phyloP scores from a whole-genome alignment of 2,329 filamentous ascomycete genomes.

The Camillea tinctor region DNA sequence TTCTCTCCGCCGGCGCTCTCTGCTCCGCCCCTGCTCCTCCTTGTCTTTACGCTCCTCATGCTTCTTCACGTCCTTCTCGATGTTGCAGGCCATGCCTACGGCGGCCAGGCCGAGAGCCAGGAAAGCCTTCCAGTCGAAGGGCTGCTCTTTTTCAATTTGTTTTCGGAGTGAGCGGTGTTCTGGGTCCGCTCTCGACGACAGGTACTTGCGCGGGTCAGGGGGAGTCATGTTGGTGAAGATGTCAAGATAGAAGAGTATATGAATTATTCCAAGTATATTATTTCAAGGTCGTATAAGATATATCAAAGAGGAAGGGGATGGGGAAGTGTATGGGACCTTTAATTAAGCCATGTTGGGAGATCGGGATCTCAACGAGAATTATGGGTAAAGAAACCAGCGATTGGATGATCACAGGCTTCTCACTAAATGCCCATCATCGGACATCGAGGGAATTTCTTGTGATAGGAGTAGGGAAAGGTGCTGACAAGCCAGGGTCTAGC shows the following conservation, averaged over 20 bases:
- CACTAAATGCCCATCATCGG: not conserved
- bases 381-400: not conserved
- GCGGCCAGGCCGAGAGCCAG: slow-evolving; percentile 30
- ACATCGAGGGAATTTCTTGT: not conserved
- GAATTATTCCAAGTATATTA: too few relatives aligned
- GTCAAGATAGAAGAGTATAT: too few relatives aligned
- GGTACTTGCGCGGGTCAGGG: slow-evolving; percentile 27
- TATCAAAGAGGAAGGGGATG: too few relatives aligned
- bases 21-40: slow-evolving; percentile 21
- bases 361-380: not conserved
- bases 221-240: slow-evolving; percentile 7
- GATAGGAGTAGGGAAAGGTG: too few relatives aligned
- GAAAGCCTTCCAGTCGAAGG: slow-evolving; percentile 41
- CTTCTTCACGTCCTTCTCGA: slow-evolving; percentile 39
- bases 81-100: slow-evolving; percentile 40
- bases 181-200: slow-evolving; percentile 39
- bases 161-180: slow-evolving; percentile 38
- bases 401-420: not conserved
- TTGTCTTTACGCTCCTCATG: slow-evolving; percentile 32
- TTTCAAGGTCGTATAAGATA: too few relatives aligned
- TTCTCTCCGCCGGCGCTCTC: slow-evolving; percentile 15
- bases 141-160: slow-evolving; percentile 38
- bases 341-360: not conserved
- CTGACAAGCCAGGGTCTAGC: too few relatives aligned
- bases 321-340: not conserved